A percentile compares a stretch with the other conserved stretches of the same genome.
phyloP scores from a whole-genome alignment of 139 green algal species.

The Closterium sp. region DNA sequence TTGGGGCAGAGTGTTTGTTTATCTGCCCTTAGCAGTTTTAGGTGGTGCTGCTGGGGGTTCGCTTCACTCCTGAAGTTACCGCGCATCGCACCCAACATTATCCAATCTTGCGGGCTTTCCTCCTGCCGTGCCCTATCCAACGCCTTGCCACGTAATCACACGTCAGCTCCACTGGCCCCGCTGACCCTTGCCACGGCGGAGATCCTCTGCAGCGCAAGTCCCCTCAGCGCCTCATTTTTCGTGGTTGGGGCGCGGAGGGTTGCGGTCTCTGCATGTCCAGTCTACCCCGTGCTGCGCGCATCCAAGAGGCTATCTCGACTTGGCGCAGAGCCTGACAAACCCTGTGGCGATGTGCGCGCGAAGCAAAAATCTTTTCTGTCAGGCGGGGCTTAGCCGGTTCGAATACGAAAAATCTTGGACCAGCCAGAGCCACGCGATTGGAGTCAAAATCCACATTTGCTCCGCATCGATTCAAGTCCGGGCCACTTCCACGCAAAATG shows the following conservation, averaged over 20 bases:
- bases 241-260: neutral
- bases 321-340: neutral
- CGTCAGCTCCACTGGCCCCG: neutral
- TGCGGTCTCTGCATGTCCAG: neutral
- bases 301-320: neutral
- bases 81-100: neutral
- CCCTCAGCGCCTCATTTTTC: neutral
- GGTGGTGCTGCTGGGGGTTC: no score
- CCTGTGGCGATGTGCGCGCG: neutral
- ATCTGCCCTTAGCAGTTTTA: no score
- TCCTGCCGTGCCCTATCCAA: neutral
- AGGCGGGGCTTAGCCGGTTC: neutral
- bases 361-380: neutral
- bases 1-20: no score
- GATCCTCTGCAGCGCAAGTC: neutral
- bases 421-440: neutral
- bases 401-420: neutral
- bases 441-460: neutral
- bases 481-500: neutral
- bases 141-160: neutral
- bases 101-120: neutral
- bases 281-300: neutral
- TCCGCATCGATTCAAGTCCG: neutral
- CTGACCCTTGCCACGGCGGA: neutral
- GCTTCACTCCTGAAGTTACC: neutral